Evolutionary conservation across 129 eudicot genomes (phyloP), one percentile per base, ranked within the genome.

Genomic region (Solidago caesia): DNA sequence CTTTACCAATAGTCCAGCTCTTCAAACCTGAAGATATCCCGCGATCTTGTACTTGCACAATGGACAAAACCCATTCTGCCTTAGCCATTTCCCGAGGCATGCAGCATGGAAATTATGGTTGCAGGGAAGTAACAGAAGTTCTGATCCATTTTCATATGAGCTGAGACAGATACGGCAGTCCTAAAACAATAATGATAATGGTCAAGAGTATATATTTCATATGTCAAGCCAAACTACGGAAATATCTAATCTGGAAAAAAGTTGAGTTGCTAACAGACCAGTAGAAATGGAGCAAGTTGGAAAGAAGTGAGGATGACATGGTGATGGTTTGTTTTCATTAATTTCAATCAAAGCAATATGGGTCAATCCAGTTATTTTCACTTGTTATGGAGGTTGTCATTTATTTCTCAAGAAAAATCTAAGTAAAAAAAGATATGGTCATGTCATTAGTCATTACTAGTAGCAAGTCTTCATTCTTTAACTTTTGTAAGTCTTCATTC

Each of bases 81-180:
- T 87, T 16, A 90, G 96, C 96, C 96, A 90, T 74, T 87, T 85
- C 82, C 66, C 81, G 45, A 90, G 84, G 77, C 96, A 90, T 56
- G 84, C 63, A 3, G 83, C 72, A 25, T 90, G 91, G 67, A 83
- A 90, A 63, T 80, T 88, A 75, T 90, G 96, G 68, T 70, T 90
- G 81, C 96, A 90, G 27, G 86, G 93, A 11, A 90, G 96, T 51
- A 89, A 76, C 33, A 78, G 87, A 64, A 89, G 85, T 75, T 89
- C 87, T 16, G 77, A 67, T 67, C 88, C 96, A 72, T 85, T 85
- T 76, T 87, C 96, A 16, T 89, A 89, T 46, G 82, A n/a, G 57
- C 84, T 70, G 6, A 89, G 88, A 75, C 96, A 89, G 77, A 90
- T 90, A 53, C 96, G 87, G 55, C 96, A 87, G 33, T 90, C 93